These are phyloP conservation scores for Plectosphaerella sp. DNA, from an alignment of 2,329 filamentous ascomycete genomes.

Conservation along the genomic window DNA sequence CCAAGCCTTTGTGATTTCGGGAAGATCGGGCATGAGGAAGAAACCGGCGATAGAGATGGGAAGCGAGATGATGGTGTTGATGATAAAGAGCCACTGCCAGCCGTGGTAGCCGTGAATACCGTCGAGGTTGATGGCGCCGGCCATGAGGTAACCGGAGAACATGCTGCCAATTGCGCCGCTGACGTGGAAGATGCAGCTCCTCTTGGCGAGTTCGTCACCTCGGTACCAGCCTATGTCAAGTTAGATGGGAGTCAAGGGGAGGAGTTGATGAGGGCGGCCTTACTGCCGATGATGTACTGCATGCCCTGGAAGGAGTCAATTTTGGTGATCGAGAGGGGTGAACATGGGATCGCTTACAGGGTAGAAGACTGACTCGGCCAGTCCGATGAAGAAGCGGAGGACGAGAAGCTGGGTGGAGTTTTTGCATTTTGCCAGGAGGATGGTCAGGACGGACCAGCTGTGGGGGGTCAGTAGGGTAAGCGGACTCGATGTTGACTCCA, in stretches of 20 bases:
- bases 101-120: constrained; percentile 34
- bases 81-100: constrained; percentile 55
- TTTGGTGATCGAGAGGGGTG: constrained; percentile 7
- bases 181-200: constrained; percentile 21
- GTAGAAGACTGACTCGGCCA: constrained; percentile 20
- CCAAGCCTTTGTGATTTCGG: constrained; percentile 12
- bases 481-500: constrained; percentile 7
- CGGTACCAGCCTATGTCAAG: constrained; percentile 18
- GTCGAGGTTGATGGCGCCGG: constrained; percentile 28
- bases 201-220: constrained; percentile 20
- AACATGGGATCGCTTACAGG: constrained; percentile 9
- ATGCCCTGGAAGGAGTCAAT: constrained; percentile 4
- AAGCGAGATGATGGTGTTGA: constrained; percentile 52
- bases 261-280: neutral
- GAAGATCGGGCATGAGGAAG: constrained; percentile 26
- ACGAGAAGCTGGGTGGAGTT: constrained; percentile 25
- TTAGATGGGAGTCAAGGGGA: too few relatives aligned
- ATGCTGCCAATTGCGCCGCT: constrained; percentile 16
- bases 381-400: constrained; percentile 23
- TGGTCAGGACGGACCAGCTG: constrained; percentile 25
- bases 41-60: constrained; percentile 51
- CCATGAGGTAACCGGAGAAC: constrained; percentile 28
- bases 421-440: constrained; percentile 25
- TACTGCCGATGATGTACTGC: constrained; percentile 18
- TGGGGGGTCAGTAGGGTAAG: too few relatives aligned